These are phyloP conservation scores for Calonectria crousiana DNA, from an alignment of 2,329 filamentous ascomycete genomes.

Conservation along the genomic window DNA sequence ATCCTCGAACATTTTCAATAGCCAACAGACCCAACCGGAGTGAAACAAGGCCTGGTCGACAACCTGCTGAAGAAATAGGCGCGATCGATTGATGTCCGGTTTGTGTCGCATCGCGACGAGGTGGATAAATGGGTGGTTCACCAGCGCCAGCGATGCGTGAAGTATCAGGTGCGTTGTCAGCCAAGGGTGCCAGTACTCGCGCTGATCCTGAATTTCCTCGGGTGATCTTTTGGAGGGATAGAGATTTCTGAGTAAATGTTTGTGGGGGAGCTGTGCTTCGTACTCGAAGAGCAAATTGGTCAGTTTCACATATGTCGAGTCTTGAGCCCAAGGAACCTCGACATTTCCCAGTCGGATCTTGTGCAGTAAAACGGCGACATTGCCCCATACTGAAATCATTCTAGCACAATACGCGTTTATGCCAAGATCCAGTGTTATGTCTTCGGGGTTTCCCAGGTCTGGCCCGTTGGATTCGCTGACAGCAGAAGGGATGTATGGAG, in stretches of 20 bases:
- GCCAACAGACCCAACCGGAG: not conserved
- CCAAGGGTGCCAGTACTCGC: conserved; percentile 4
- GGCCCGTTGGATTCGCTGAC: not conserved
- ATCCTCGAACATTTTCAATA: not conserved
- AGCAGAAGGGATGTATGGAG: not conserved
- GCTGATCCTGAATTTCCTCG: not conserved
- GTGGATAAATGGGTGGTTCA: not conserved
- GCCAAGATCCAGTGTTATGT: not conserved
- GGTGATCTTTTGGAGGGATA: not conserved
- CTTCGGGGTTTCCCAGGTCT: not conserved
- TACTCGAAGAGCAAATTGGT: not conserved
- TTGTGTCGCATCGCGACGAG: not conserved
- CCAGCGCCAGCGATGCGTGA: not conserved
- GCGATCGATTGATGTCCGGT: not conserved
- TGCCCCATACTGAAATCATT: conserved; percentile 1
- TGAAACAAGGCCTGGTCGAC: not conserved
- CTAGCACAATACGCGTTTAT: not conserved
- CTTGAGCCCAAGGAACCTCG: not conserved
- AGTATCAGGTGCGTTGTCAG: not conserved
- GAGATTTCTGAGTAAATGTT: not conserved
- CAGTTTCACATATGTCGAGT: not conserved
- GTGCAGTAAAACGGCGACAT: not conserved
- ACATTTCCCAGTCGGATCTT: not conserved
- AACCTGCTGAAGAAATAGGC: not conserved
- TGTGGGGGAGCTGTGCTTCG: not conserved